phyloP scores from a whole-genome alignment of 1,284 basidiomycete genomes.

The Cryptococcus wingfieldii region DNA sequence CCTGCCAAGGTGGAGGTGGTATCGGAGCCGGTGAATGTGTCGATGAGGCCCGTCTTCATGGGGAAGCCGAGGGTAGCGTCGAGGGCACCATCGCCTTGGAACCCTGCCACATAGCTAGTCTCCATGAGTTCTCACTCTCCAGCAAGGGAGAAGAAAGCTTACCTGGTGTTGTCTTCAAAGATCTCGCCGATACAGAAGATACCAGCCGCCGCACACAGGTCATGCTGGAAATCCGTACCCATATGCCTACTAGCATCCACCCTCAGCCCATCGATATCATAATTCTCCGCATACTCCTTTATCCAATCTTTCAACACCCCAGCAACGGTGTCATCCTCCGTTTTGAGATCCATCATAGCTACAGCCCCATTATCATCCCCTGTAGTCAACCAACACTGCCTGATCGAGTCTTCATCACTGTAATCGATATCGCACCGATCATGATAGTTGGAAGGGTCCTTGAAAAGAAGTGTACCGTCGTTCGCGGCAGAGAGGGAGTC shows the following conservation, averaged over 20 bases:
- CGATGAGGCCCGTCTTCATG: conserved; percentile 23
- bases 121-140: neutral
- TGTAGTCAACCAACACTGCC: conserved; percentile 57
- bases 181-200: conserved; percentile 80
- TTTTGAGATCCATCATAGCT: conserved; percentile 64
- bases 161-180: conserved; percentile 57
- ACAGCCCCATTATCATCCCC: conserved; percentile 52
- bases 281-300: conserved; percentile 58
- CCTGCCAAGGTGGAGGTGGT: conserved; percentile 55
- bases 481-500: conserved; percentile 16
- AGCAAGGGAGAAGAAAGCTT: conserved; percentile 6
- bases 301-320: conserved; percentile 60
- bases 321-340: conserved; percentile 58
- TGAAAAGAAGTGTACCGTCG: conserved; percentile 31
- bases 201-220: conserved; percentile 62
- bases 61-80: conserved; percentile 38
- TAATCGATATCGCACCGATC: conserved; percentile 23
- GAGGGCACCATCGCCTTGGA: conserved; percentile 26
- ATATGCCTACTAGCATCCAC: conserved; percentile 64
- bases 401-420: conserved; percentile 23
- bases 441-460: conserved; percentile 27
- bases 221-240: conserved; percentile 30
- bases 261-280: conserved; percentile 58
- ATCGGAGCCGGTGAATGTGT: conserved; percentile 38
- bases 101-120: conserved; percentile 21